Base-by-base conservation (phyloP, 140 eudicot species). In the Ambrosia hybrid region DNA sequence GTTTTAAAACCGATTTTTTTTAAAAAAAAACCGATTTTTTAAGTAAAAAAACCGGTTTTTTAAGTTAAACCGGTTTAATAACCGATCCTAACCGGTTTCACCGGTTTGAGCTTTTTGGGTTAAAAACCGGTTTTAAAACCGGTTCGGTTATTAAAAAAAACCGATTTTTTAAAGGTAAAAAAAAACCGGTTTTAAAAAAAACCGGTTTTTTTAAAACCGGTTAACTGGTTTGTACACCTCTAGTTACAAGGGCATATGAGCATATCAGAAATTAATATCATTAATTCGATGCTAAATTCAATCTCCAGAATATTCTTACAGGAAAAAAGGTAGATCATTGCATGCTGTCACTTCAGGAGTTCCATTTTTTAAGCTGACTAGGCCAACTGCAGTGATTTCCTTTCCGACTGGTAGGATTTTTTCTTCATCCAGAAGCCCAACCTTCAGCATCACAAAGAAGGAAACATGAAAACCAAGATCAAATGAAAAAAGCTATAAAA, bases 371-470 rank as follows among this genome's bases (percentile, higher is more conserved):
- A 85, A 73, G 61, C 83, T 78, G 82, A 91, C 93, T 63, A 79
- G 71, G 43, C 98, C 98, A 80, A 93, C 96, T 7, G 98, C 97
- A 51, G 97, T 85, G 62, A 93, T 86, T 64, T 90, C 96, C 80
- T 85, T 90, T 73, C 97, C 97, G 45, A 90, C 76, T 5, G 91
- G 96, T 73, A 93, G 81, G 57, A 93, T 84, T 81, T 89, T 92
- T 84, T 92, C 98, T 76, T 89, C 95, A 5, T 87, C 91, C 64
- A 89, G 81, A 75, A 89, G 77, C 45, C 92, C 98, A 70, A 92
- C 95, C 98, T 92, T 81, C 14, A 72, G 65, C 61, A 34, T 57
- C 67, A 69, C 30, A 16, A 57, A 63, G 49, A 41, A 62, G 45
- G 34, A 69, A 4, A 59, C 45, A 56, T 53, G 39, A 39, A 7